These are phyloP conservation scores for Fragaria iinumae DNA, from an alignment of 306 rosid genomes.

Conservation along the genomic window DNA sequence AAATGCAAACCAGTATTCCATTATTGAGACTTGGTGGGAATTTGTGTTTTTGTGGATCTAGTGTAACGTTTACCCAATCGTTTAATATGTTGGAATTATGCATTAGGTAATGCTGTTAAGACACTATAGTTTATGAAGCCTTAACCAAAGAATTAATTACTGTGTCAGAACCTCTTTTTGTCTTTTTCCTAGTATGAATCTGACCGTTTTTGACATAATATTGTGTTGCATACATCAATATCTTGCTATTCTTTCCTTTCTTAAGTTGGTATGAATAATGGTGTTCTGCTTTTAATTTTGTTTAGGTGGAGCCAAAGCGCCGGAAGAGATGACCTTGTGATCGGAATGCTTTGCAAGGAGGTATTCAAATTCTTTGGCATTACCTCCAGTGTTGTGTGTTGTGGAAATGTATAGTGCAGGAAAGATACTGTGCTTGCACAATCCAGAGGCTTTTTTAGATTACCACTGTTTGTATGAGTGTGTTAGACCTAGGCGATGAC, in stretches of 20 bases:
- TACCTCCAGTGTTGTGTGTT: slow-evolving; percentile 39
- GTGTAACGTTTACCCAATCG: not conserved
- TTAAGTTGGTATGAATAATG: slow-evolving; percentile 11
- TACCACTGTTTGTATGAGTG: slow-evolving; percentile 37
- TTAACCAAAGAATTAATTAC: not conserved
- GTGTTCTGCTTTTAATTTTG: slow-evolving; percentile 12
- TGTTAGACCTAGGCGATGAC: slow-evolving; percentile 41
- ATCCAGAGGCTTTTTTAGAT: slow-evolving; percentile 36
- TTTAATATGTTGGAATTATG: not conserved
- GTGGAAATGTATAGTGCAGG: slow-evolving; percentile 59
- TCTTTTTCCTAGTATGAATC: not conserved
- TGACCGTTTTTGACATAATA: not conserved
- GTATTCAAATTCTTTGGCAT: slow-evolving; percentile 38
- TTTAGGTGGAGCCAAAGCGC: slow-evolving; percentile 57
- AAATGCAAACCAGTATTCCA: not conserved
- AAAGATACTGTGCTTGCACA: slow-evolving; percentile 53
- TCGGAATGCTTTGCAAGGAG: slow-evolving; percentile 31
- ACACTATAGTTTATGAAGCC: not conserved
- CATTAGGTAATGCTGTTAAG: not conserved
- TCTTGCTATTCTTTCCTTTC: not conserved
- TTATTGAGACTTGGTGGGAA: not conserved
- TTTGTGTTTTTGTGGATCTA: not conserved
- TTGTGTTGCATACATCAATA: not conserved
- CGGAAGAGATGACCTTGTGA: slow-evolving; percentile 49
- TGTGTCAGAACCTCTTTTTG: not conserved